These are phyloP conservation scores for Vaccinium corymbosum DNA, from an alignment of 148 eudicot species.

Conservation along the genomic window DNA sequence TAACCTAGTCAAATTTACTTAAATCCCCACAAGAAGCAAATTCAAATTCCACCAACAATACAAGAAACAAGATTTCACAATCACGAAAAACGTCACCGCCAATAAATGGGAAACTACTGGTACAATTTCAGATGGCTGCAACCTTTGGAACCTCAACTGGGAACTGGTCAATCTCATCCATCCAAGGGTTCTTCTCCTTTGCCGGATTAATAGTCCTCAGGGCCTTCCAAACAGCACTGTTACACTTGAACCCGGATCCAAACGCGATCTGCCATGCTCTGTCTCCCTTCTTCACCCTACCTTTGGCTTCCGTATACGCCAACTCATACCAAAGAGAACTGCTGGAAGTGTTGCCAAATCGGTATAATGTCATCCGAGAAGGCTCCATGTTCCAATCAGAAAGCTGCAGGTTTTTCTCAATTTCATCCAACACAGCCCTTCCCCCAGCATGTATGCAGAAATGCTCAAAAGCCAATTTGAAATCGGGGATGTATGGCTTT, in stretches of 20 bases:
- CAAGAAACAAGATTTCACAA: background rate
- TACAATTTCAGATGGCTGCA: constrained; percentile 23
- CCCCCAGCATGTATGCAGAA: constrained; percentile 35
- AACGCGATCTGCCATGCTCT: constrained; percentile 47
- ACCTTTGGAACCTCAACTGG: constrained; percentile 45
- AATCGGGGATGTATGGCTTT: constrained; percentile 47
- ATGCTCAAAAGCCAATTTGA: constrained; percentile 46
- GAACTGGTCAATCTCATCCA: constrained; percentile 42
- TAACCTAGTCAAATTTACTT: background rate
- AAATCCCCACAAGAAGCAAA: background rate
- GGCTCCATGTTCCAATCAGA: constrained; percentile 54
- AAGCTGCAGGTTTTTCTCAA: constrained; percentile 42
- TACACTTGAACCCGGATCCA: constrained; percentile 49
- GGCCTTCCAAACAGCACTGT: constrained; percentile 50
- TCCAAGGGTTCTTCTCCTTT: constrained; percentile 48
- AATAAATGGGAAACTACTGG: background rate
- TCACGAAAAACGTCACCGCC: background rate
- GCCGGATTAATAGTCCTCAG: constrained; percentile 29
- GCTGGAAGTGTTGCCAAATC: constrained; percentile 48
- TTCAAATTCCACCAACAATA: background rate
- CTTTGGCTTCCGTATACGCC: constrained; percentile 44
- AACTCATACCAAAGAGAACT: constrained; percentile 49
- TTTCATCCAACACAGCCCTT: constrained; percentile 25
- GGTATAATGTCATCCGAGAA: constrained; percentile 42
- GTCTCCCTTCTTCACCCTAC: constrained; percentile 41